phyloP scores from a whole-genome alignment of 202 grass and related monocot species.

The Hordeum pubiflorum region DNA sequence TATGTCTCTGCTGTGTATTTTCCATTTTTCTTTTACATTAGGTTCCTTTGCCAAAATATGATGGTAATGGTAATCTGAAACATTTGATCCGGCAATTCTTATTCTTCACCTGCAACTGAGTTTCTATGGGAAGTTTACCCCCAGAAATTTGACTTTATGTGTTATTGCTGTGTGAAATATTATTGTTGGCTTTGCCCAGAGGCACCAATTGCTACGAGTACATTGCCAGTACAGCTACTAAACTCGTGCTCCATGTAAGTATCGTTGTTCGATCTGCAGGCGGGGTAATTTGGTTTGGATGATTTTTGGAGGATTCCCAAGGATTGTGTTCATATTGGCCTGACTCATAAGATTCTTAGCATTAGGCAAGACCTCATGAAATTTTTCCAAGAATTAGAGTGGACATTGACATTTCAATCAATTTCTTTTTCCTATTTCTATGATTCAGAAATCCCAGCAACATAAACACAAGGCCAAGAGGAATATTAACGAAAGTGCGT shows the following conservation, averaged over 20 bases:
- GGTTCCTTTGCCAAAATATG: background rate
- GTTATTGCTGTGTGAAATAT: background rate
- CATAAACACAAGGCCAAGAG: background rate
- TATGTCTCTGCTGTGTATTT: background rate
- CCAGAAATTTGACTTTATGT: background rate
- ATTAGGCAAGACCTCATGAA: too few relatives aligned
- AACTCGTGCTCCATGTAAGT: background rate
- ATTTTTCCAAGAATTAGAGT: too few relatives aligned
- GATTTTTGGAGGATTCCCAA: too few relatives aligned
- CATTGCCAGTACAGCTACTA: too few relatives aligned
- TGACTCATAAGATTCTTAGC: too few relatives aligned
- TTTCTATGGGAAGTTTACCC: background rate
- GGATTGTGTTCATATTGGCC: too few relatives aligned
- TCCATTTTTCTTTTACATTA: background rate
- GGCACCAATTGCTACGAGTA: too few relatives aligned
- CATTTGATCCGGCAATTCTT: background rate
- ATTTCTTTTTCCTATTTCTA: too few relatives aligned
- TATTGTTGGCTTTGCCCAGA: background rate
- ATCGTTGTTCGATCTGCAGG: background rate
- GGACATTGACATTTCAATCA: too few relatives aligned
- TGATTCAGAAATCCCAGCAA: background rate
- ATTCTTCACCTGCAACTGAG: background rate
- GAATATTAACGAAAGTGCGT: background rate
- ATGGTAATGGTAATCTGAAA: background rate
- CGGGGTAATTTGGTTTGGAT: too few relatives aligned